Base-by-base conservation (phyloP, 2,329 filamentous ascomycete species). In the Tetracladium maxilliforme region DNA sequence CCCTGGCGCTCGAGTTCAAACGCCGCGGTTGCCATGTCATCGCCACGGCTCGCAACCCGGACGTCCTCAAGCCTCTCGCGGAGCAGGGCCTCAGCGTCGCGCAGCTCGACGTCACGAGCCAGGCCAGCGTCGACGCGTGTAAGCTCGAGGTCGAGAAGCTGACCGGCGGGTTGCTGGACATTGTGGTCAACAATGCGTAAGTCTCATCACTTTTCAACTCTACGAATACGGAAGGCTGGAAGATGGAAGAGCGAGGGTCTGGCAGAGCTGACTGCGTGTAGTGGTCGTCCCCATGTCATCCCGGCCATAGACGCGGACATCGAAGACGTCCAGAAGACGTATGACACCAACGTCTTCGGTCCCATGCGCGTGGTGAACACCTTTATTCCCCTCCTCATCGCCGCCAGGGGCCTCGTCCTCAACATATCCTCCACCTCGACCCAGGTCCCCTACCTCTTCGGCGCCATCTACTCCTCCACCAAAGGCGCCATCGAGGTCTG, bases 181-280 rank as follows among this genome's bases (percentile, higher is more conserved):
- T 55, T 14, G 45, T 59, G 3, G 40, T 59, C 23, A 61, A 61
- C 33, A 61, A 60, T 36, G 49, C 56, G 13, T 37, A 28, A 12
- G 31, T 33, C 14, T 12, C 16, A 16, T 10, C 15, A 12, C 9
- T 17, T 6, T 6, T 15, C 6, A 15, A 16, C 13, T 10, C 10
- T 5, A 13, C 6, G 8, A 11, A 6, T 10, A 23, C 16, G 25
- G n/a, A n/a, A n/a, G n/a, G n/a, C n/a, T n/a, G n/a, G n/a, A n/a
- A n/a, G n/a, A n/a, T n/a, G n/a, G n/a, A n/a, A n/a, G n/a, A n/a
- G n/a, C n/a, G n/a, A n/a, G n/a, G n/a, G n/a, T n/a, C n/a, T n/a
- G n/a, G n/a, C n/a, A n/a, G n/a, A n/a, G n/a, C 19, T 30, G 12
- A 11, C 11, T 9, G 8, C 21, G 9, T 19, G 15, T 19, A 36